These are phyloP conservation scores for Phytophthora syringae DNA, from an alignment of 352 stramenopile genomes.

Conservation along the genomic window DNA sequence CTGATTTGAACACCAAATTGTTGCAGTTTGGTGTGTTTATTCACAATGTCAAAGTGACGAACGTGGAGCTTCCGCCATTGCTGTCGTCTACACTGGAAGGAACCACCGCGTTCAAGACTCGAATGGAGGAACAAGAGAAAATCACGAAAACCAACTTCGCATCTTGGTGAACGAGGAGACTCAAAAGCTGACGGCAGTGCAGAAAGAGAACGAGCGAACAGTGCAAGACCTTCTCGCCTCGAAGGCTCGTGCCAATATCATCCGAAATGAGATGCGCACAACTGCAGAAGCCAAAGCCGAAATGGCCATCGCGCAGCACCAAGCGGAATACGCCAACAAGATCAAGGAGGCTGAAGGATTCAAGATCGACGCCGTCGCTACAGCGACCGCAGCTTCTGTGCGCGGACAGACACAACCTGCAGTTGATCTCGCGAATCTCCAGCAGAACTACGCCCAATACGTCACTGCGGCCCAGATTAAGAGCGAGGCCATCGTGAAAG, in stretches of 20 bases:
- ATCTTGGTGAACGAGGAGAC: constrained; percentile 83
- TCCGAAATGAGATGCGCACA: constrained; percentile 76
- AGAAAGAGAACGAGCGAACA: constrained; percentile 74
- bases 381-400: constrained; percentile 48
- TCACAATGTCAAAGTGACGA: constrained; percentile 85
- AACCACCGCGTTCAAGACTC: constrained; percentile 82
- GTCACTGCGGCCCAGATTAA: constrained; percentile 63
- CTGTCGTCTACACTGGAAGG: constrained; percentile 71
- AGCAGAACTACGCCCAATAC: constrained; percentile 65
- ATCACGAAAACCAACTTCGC: constrained; percentile 80
- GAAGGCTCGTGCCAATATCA: constrained; percentile 66
- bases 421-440: constrained; percentile 51
- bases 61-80: constrained; percentile 65
- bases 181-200: constrained; percentile 66
- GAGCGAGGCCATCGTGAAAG: constrained; percentile 62
- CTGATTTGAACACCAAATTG: constrained; percentile 73
- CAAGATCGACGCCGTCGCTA: constrained; percentile 63
- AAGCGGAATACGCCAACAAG: constrained; percentile 54
- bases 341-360: constrained; percentile 63
- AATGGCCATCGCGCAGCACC: constrained; percentile 64
- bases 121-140: constrained; percentile 89
- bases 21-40: constrained; percentile 72
- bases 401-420: constrained; percentile 55
- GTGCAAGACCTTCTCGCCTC: constrained; percentile 69
- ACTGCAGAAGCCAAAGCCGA: constrained; percentile 68